Conservation (phyloP, 2,329 filamentous ascomycete genomes). For the Neonectria punicea region DNA sequence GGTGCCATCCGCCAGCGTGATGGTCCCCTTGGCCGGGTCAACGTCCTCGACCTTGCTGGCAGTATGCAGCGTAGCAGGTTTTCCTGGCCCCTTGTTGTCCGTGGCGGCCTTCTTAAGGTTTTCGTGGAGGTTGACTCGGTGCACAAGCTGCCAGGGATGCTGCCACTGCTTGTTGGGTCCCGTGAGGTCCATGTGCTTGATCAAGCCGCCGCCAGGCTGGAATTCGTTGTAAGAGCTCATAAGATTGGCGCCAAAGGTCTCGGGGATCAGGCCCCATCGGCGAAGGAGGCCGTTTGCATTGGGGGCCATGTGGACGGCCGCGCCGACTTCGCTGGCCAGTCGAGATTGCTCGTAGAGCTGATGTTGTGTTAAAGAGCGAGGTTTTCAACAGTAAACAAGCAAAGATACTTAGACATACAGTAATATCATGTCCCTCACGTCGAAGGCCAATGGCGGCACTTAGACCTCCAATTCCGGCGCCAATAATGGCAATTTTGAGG, state of each 20-base stretch:
- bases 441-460: conserved; percentile 60
- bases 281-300: conserved; percentile 69
- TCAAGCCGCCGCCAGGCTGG: conserved; percentile 49
- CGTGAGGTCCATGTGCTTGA: conserved; percentile 47
- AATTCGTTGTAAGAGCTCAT: conserved; percentile 50
- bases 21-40: conserved; percentile 50
- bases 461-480: conserved; percentile 59
- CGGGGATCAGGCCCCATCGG: conserved; percentile 51
- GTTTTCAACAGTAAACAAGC: background rate
- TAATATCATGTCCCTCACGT: conserved; percentile 58
- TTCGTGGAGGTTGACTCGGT: conserved; percentile 63
- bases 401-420: conserved; percentile 25
- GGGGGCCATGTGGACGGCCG: conserved; percentile 69
- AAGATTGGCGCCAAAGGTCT: conserved; percentile 52
- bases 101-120: conserved; percentile 58
- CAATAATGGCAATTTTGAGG: conserved; percentile 25
- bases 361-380: conserved; percentile 41
- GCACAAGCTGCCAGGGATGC: conserved; percentile 60
- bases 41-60: conserved; percentile 56
- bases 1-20: conserved; percentile 58
- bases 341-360: conserved; percentile 66
- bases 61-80: conserved; percentile 52
- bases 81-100: conserved; percentile 47
- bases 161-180: conserved; percentile 56
- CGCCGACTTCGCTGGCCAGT: conserved; percentile 66